Conservation (phyloP, 257 asterid species). For the Mentha longifolia region DNA sequence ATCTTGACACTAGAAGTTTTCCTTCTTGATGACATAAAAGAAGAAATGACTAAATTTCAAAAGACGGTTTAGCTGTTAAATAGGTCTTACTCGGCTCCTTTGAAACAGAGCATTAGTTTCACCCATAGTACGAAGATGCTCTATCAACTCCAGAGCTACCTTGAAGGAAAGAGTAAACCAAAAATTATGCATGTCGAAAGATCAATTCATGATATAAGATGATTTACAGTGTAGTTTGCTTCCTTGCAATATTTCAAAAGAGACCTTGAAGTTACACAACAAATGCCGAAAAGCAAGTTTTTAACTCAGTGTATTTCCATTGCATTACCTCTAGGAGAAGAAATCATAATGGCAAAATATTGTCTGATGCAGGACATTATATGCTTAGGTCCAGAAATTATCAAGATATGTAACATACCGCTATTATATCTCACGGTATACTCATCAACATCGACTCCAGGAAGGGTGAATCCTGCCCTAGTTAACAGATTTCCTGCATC, state of each 20-base stretch:
- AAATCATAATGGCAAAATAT: not conserved
- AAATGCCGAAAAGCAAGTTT: conserved; percentile 16
- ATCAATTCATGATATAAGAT: not conserved
- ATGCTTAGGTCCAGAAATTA: conserved; percentile 27
- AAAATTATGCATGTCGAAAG: conserved; percentile 24
- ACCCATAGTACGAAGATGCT: conserved; percentile 97
- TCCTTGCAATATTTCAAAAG: not conserved
- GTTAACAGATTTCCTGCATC: conserved; percentile 98
- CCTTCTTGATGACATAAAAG: not conserved
- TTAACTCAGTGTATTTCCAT: not conserved
- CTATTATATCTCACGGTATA: conserved; percentile 80
- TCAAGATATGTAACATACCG: conserved; percentile 49
- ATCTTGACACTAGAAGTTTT: conserved; percentile 14
- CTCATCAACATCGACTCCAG: conserved; percentile 96
- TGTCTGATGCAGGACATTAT: conserved; percentile 9
- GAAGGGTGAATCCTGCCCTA: conserved; percentile 92
- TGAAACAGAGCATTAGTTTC: conserved; percentile 90
- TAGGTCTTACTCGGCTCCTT: conserved; percentile 61
- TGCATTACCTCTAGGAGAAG: not conserved
- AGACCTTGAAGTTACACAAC: not conserved
- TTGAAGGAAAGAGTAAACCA: conserved; percentile 32
- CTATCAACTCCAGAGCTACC: conserved; percentile 92
- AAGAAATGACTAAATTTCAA: not conserved
- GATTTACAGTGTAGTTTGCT: not conserved
- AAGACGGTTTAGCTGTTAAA: conserved; percentile 9